A percentile compares a stretch with the other conserved stretches of the same genome.
Conservation (phyloP, 371 early-diverging fungal species). For the Choanephora cucurbitarum region DNA sequence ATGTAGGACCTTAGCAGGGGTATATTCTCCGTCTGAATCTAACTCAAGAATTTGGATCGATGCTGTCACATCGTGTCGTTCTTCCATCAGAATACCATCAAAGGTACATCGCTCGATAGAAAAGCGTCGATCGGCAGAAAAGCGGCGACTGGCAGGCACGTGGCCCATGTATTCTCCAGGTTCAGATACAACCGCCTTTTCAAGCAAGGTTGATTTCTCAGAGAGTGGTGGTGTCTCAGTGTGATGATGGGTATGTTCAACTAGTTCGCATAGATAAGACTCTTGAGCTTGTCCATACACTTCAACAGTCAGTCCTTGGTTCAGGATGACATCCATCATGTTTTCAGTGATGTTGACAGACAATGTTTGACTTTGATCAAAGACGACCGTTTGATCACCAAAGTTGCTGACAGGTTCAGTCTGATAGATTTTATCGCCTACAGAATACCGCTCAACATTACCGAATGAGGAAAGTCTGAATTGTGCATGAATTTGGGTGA, state of each 20-base stretch:
- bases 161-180: not conserved
- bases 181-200: constrained; percentile 7
- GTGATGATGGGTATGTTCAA: constrained; percentile 10
- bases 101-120: constrained; percentile 18
- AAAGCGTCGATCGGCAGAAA: constrained; percentile 22
- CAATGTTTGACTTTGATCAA: constrained; percentile 66
- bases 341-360: constrained; percentile 48
- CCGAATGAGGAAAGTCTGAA: constrained; percentile 68
- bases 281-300: constrained; percentile 61
- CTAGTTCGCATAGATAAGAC: constrained; percentile 21
- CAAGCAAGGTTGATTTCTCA: constrained; percentile 14
- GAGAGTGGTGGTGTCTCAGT: constrained; percentile 5
- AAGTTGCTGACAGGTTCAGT: constrained; percentile 67
- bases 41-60: constrained; percentile 72
- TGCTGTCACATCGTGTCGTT: constrained; percentile 60
- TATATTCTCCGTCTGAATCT: constrained; percentile 66
- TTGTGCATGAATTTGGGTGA: constrained; percentile 78
- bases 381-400: constrained; percentile 45
- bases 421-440: constrained; percentile 59
- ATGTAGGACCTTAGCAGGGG: constrained; percentile 52
- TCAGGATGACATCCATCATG: constrained; percentile 49
- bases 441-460: constrained; percentile 35
- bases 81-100: constrained; percentile 50
- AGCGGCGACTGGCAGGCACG: constrained; percentile 13
- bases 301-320: constrained; percentile 54